Conservation (phyloP, 2,329 filamentous ascomycete species). For the Aspergillus udagawae region DNA sequence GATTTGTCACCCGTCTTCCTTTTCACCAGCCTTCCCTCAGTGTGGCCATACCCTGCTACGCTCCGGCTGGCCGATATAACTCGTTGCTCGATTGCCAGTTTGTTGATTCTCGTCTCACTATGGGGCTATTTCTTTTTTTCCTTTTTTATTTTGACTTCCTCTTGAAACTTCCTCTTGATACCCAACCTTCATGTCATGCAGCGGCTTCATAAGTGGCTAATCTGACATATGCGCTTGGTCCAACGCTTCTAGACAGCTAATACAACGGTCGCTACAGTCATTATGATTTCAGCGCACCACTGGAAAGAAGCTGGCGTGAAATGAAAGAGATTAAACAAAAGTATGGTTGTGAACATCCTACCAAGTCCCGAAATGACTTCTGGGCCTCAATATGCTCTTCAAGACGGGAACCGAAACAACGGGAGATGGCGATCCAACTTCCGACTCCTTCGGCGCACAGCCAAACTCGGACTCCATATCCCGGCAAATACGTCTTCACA, state of each 20-base stretch:
- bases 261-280: neutral
- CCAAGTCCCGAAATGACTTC: neutral
- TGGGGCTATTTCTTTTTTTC: too few species aligned
- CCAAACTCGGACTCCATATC: conserved; percentile 56
- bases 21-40: neutral
- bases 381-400: neutral
- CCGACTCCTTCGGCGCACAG: conserved; percentile 43
- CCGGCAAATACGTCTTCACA: conserved; percentile 63
- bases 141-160: neutral
- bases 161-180: neutral
- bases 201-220: too few species aligned
- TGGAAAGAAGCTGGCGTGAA: neutral
- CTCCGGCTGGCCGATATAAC: neutral
- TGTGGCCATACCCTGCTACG: neutral
- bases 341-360: neutral
- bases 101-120: neutral
- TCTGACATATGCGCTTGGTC: too few species aligned
- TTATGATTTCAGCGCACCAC: neutral
- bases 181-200: neutral
- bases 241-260: too few species aligned
- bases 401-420: conserved; percentile 20
- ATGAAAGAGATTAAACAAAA: neutral
- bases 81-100: neutral
- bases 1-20: neutral
- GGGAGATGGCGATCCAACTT: conserved; percentile 26